Conservation (phyloP, 345 rosid genomes). For the Eucalyptus marginata region DNA sequence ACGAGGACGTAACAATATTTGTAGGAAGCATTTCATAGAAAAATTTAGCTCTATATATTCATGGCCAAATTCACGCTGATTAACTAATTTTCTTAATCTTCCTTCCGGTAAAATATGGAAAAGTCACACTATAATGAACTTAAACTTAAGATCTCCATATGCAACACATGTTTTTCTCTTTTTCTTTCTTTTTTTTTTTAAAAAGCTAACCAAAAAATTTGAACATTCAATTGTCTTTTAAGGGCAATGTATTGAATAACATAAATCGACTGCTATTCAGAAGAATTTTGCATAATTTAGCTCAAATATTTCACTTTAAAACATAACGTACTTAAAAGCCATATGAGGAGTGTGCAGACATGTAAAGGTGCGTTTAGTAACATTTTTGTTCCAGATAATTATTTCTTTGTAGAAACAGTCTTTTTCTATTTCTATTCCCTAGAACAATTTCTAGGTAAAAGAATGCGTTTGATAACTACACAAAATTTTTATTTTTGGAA, state of each 20-base stretch:
- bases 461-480: too few species aligned
- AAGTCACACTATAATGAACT: not conserved
- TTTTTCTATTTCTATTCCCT: too few species aligned
- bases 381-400: accelerated
- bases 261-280: too few species aligned
- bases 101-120: not conserved
- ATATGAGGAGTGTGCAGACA: not conserved
- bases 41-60: not conserved
- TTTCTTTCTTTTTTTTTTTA: too few species aligned
- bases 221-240: not conserved
- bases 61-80: not conserved
- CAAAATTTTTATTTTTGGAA: too few species aligned
- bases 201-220: not conserved
- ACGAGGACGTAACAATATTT: too few species aligned
- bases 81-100: not conserved
- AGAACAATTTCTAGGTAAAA: too few species aligned
- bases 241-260: too few species aligned
- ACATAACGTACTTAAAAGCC: not conserved
- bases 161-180: not conserved
- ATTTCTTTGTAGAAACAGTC: too few species aligned
- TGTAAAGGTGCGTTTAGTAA: accelerated
- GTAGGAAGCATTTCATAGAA: not conserved
- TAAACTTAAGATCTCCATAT: too few species aligned
- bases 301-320: not conserved
- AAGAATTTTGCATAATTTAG: not conserved